Evolutionary conservation across 1,139 yeast genomes (phyloP).

Genomic region (Debaryomyces coudertii): DNA sequence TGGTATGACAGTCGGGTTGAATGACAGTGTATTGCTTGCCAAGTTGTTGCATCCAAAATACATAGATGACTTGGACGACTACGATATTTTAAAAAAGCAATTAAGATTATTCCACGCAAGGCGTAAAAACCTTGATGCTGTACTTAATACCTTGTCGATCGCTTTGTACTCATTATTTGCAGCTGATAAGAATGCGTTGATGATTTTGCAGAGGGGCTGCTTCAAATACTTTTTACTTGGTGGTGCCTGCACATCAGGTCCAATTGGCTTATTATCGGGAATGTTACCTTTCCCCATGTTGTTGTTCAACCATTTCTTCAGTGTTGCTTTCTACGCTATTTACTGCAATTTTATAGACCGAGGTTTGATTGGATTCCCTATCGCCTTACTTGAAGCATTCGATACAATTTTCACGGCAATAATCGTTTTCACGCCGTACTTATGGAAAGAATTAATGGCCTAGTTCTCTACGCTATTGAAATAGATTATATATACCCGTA

Average conservation of each 20-base stretch:
- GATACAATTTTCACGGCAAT: constrained; percentile 75
- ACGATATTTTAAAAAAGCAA: constrained; percentile 54
- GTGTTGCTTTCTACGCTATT: constrained; percentile 86
- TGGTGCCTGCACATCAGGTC: constrained; percentile 76
- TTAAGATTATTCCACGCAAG: constrained; percentile 71
- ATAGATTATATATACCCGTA: not conserved
- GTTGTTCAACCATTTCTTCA: constrained; percentile 81
- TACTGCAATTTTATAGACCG: constrained; percentile 66
- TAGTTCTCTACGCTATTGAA: not conserved
- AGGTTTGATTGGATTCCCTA: constrained; percentile 70
- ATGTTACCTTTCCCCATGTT: constrained; percentile 73
- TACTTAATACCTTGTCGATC: constrained; percentile 85
- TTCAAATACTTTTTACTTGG: constrained; percentile 83
- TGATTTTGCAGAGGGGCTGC: constrained; percentile 83
- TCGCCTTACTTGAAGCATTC: constrained; percentile 71
- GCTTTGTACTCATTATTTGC: constrained; percentile 91
- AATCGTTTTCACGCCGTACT: constrained; percentile 75
- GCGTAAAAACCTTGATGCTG: constrained; percentile 79
- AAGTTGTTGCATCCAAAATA: constrained; percentile 57
- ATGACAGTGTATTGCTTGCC: constrained; percentile 76
- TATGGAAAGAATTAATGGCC: constrained; percentile 51
- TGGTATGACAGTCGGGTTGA: constrained; percentile 97
- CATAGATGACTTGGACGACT: constrained; percentile 63
- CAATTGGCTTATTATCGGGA: constrained; percentile 85
- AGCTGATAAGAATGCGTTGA: constrained; percentile 70